Evolutionary conservation across 352 stramenopile species (phyloP), one percentile per base, ranked within the genome.

Genomic region (Phytopythium mirpurense): DNA sequence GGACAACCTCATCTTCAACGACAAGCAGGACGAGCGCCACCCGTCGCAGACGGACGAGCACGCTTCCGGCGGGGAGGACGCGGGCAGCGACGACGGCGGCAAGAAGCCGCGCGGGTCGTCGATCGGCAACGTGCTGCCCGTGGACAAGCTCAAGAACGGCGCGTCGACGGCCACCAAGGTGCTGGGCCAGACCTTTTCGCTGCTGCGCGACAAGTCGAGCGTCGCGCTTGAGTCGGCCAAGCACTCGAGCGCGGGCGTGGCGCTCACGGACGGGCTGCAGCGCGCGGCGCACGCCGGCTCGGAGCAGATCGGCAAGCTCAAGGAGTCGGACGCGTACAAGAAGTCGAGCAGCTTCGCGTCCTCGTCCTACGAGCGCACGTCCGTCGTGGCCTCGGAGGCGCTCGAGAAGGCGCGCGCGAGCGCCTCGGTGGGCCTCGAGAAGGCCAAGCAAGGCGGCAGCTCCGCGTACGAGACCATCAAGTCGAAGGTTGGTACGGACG

Each of bases 121-220:
- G 1, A 42, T 95, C 18, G 70, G 66, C 49, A 93, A 95, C 52
- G 82, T 90, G 12, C 60, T 95, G 23, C 84, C 84, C 0, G 79
- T 95, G 24, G 84, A 95, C 57, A 92, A 92, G 70, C 69, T 95
- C 59, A 95, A 95, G 78, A 95, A 95, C 57, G 84, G 84, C 47
- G 84, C 84, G 6, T 80, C 66, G 29, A 91, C 78, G 1, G 84
- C 84, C 29, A 74, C 72, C 48, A 91, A 90, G 82, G 68, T 94
- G 23, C 63, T 92, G 10, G 77, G 81, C 23, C 73, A 87, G 44
- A 77, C 70, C 0, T 80, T 92, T 37, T 71, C 73, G 19, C 72
- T 78, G 55, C 56, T 91, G 24, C 87, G 82, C 57, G 80, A 90
- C 34, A 94, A 90, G 63, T 88, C 79, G 5, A 70, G 66, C 0